These are phyloP conservation scores for Stipa capillata DNA, from an alignment of 176 grass and related monocot genomes.

Conservation along the genomic window DNA sequence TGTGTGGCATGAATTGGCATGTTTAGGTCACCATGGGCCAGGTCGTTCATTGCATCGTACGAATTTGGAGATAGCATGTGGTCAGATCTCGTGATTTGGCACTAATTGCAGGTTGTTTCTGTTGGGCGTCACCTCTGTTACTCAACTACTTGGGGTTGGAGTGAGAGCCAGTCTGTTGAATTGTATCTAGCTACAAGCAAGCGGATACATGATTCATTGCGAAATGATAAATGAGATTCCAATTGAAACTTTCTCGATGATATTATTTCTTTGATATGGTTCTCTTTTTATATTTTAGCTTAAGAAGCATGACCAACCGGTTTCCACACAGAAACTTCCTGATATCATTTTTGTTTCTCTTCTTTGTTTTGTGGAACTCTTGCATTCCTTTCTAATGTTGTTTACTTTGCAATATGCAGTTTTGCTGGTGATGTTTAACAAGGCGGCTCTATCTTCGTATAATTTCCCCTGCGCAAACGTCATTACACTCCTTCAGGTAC, in stretches of 20 bases:
- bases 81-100: neutral
- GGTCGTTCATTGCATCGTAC: neutral
- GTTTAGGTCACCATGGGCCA: neutral
- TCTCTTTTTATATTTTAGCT: neutral
- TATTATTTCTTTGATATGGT: neutral
- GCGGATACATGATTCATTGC: neutral
- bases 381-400: conserved; percentile 12
- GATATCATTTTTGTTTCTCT: neutral
- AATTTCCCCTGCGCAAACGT: conserved; percentile 94
- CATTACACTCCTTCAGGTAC: conserved; percentile 97
- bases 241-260: neutral
- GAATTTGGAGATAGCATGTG: neutral
- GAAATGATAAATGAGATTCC: neutral
- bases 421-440: conserved; percentile 95
- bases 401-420: conserved; percentile 51
- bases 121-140: neutral
- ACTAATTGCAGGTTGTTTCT: neutral
- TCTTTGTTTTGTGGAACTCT: neutral
- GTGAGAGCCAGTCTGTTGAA: conserved; percentile 6
- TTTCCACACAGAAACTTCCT: neutral
- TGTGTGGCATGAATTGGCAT: neutral
- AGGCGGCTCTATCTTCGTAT: conserved; percentile 90
- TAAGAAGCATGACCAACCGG: neutral
- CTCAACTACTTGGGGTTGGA: conserved; percentile 1
- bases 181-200: neutral